These are phyloP conservation scores for Glycine soja DNA, from an alignment of 306 rosid species.

Conservation along the genomic window DNA sequence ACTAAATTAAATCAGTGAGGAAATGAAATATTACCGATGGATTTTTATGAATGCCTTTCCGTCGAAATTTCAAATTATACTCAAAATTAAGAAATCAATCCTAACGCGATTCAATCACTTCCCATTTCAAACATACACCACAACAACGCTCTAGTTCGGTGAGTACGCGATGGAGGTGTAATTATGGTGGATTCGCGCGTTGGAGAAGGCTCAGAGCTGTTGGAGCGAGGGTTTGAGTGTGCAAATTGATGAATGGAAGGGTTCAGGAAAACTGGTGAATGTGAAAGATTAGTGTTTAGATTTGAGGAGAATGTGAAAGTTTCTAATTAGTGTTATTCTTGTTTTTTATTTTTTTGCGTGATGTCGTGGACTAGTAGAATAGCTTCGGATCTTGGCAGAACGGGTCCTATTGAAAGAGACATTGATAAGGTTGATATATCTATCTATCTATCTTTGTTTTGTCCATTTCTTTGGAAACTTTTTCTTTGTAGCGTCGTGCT, in stretches of 20 bases:
- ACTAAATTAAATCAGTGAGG: no score
- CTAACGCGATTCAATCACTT: no score
- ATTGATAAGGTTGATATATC: constrained; percentile 75
- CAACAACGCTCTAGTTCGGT: constrained; percentile 41
- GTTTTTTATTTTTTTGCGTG: constrained; percentile 25
- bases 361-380: constrained; percentile 80
- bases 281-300: constrained; percentile 55
- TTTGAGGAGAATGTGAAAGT: constrained; percentile 53
- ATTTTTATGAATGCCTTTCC: no score
- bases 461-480: constrained; percentile 36
- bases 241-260: constrained; percentile 73
- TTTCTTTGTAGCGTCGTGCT: constrained; percentile 20
- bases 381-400: constrained; percentile 90
- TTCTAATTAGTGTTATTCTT: constrained; percentile 41
- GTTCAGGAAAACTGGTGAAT: constrained; percentile 70
- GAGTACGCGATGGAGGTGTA: constrained; percentile 50
- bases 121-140: no score
- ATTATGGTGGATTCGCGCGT: constrained; percentile 67
- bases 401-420: constrained; percentile 90
- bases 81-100: no score
- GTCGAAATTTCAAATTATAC: no score
- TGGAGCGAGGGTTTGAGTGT: constrained; percentile 51
- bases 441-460: constrained; percentile 8
- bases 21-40: no score
- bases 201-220: constrained; percentile 55